A percentile compares a stretch with the other conserved stretches of the same genome.
These are phyloP conservation scores for Triadica sebifera DNA, from an alignment of 345 rosid species.

Conservation along the genomic window DNA sequence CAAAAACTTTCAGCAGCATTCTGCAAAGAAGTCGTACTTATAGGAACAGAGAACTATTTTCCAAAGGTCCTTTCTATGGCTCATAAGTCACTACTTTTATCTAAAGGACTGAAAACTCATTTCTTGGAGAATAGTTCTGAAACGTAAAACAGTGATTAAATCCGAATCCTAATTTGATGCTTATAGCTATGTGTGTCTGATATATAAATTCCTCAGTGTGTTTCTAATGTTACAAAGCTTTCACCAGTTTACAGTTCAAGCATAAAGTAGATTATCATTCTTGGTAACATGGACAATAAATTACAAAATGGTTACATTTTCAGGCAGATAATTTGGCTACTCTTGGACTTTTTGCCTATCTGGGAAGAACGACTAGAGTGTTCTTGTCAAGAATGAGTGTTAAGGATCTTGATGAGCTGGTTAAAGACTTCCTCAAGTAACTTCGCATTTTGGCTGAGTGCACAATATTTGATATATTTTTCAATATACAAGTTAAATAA, in stretches of 20 bases:
- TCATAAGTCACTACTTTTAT: not conserved
- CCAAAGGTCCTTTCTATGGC: slow-evolving; percentile 39
- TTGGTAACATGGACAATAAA: not conserved
- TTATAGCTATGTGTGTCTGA: not conserved
- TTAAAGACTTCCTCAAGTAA: slow-evolving; percentile 62
- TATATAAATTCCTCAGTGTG: not conserved
- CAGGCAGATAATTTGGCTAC: slow-evolving; percentile 54
- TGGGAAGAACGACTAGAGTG: slow-evolving; percentile 56
- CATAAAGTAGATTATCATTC: not conserved
- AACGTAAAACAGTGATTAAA: not conserved
- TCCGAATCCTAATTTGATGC: not conserved
- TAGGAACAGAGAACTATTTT: slow-evolving; percentile 16
- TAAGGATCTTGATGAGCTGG: slow-evolving; percentile 56
- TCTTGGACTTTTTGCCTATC: slow-evolving; percentile 65
- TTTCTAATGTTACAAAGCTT: not conserved
- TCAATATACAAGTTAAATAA: not conserved
- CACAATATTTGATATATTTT: not conserved
- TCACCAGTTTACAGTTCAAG: slow-evolving; percentile 1
- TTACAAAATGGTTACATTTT: slow-evolving; percentile 32
- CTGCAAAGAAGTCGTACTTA: slow-evolving; percentile 35
- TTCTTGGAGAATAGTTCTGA: not conserved
- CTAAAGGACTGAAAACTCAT: not conserved
- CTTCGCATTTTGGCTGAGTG: slow-evolving; percentile 5
- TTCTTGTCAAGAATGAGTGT: slow-evolving; percentile 46
- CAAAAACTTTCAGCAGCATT: slow-evolving; percentile 52